These are phyloP conservation scores for Puccinia triticina DNA, from an alignment of 1,284 basidiomycete genomes.

Conservation along the genomic window DNA sequence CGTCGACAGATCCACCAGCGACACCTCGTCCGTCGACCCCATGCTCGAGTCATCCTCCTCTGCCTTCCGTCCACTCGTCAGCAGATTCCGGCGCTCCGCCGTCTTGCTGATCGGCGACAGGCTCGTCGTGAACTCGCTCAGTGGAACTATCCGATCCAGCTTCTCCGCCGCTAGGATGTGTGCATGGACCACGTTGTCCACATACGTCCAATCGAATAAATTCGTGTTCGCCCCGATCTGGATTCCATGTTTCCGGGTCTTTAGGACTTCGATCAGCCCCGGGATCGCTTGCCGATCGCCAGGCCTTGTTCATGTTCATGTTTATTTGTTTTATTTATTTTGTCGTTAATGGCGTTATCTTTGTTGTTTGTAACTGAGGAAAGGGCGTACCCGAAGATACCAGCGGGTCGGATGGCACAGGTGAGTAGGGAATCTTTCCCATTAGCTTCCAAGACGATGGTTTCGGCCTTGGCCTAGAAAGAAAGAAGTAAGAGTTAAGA, in stretches of 20 bases:
- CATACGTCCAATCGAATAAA: constrained; percentile 96
- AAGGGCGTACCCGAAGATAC: constrained; percentile 82
- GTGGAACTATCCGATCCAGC: constrained; percentile 64
- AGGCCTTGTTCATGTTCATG: constrained; percentile 70
- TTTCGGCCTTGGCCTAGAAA: constrained; percentile 74
- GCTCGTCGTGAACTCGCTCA: constrained; percentile 65
- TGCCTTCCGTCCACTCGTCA: constrained; percentile 53
- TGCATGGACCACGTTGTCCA: constrained; percentile 91
- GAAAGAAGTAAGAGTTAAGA: background rate
- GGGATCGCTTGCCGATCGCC: constrained; percentile 86
- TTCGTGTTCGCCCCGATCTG: constrained; percentile 94
- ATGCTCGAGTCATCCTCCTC: constrained; percentile 51
- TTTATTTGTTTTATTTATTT: no score
- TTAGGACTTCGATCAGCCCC: constrained; percentile 78
- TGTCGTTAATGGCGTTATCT: constrained; percentile 9
- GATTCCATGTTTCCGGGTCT: constrained; percentile 81
- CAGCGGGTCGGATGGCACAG: constrained; percentile 87
- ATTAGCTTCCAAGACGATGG: constrained; percentile 81
- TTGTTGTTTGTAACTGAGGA: background rate
- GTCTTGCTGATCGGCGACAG: constrained; percentile 66
- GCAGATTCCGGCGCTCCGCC: constrained; percentile 54
- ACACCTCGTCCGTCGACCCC: constrained; percentile 24
- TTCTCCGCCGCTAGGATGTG: constrained; percentile 92
- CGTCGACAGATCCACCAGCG: constrained; percentile 29
- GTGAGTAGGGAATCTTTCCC: constrained; percentile 79